Conservation (phyloP, 2,329 filamentous ascomycete genomes). For the Fusarium sp. region DNA sequence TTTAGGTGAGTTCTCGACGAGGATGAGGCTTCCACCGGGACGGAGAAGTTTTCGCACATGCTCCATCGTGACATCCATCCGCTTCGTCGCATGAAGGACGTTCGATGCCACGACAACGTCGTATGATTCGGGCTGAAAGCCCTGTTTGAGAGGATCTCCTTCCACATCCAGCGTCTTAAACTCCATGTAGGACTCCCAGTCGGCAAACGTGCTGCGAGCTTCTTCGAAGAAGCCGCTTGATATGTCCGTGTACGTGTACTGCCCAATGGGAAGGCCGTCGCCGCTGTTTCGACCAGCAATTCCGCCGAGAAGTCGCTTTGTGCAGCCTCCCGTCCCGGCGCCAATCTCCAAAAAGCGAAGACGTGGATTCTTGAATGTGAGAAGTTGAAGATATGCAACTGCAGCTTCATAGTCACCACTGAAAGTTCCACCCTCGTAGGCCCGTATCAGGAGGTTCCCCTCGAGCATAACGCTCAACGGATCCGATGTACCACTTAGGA, state of each 20-base stretch:
- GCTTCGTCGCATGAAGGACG: conserved; percentile 7
- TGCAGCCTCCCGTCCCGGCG: conserved; percentile 2
- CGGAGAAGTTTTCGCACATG: conserved; percentile 2
- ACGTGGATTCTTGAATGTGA: conserved; percentile 2
- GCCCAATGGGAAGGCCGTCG: background rate
- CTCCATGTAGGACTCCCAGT: background rate
- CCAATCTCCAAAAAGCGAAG: conserved; percentile 12
- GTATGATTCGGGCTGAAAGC: background rate
- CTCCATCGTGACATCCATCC: conserved; percentile 1
- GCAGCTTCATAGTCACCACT: conserved; percentile 11
- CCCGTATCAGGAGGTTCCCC: background rate
- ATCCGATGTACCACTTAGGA: background rate
- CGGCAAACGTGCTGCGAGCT: background rate
- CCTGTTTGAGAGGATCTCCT: background rate
- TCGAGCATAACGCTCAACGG: conserved; percentile 2
- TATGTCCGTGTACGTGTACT: conserved; percentile 10
- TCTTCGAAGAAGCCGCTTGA: conserved; percentile 15
- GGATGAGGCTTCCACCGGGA: background rate
- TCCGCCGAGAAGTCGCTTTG: conserved; percentile 8
- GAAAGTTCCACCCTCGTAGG: conserved; percentile 10
- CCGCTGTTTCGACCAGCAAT: background rate
- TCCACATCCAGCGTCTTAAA: conserved; percentile 14
- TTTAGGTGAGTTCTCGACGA: conserved; percentile 4
- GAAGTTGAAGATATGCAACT: conserved; percentile 11
- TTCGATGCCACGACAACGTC: conserved; percentile 14